phyloP scores from a whole-genome alignment of 805 yeast genomes.

The Saitoella complicata region DNA sequence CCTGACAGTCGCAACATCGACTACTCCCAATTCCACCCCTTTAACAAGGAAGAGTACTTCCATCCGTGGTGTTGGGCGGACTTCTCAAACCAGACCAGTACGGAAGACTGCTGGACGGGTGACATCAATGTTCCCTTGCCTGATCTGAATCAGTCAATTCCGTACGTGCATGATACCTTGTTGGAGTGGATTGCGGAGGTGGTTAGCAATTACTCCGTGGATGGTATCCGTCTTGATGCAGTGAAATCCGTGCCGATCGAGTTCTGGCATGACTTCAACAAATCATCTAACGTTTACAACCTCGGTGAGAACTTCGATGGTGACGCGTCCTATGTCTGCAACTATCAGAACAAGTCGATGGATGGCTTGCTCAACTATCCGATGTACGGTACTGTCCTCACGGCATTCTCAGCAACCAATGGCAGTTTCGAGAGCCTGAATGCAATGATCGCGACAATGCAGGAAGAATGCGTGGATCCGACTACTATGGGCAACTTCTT shows the following conservation, averaged over 20 bases:
- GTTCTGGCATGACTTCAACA: background rate
- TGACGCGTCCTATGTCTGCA: background rate
- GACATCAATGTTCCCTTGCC: constrained; percentile 2
- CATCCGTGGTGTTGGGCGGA: constrained; percentile 3
- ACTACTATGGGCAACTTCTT: background rate
- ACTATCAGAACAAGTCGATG: constrained; percentile 2
- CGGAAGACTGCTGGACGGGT: constrained; percentile 4
- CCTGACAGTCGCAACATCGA: background rate
- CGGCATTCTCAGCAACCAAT: background rate
- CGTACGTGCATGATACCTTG: background rate
- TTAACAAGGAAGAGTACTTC: constrained; percentile 1
- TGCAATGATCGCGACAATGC: background rate
- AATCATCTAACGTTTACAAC: constrained; percentile 1
- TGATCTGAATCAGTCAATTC: constrained; percentile 1
- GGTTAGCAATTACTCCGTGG: background rate
- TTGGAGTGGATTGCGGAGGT: background rate
- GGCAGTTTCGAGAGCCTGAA: background rate
- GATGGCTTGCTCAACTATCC: constrained; percentile 6
- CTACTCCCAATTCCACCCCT: constrained; percentile 2
- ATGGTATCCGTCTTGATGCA: constrained; percentile 6
- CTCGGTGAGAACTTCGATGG: constrained; percentile 4
- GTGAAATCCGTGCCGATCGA: constrained; percentile 1
- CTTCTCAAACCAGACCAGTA: constrained; percentile 2
- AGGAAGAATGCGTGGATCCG: background rate
- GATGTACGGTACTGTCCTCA: background rate